A percentile compares a stretch with the other conserved stretches of the same genome.
Conservation (phyloP, 805 yeast genomes). For the Starmerella asiatica region DNA sequence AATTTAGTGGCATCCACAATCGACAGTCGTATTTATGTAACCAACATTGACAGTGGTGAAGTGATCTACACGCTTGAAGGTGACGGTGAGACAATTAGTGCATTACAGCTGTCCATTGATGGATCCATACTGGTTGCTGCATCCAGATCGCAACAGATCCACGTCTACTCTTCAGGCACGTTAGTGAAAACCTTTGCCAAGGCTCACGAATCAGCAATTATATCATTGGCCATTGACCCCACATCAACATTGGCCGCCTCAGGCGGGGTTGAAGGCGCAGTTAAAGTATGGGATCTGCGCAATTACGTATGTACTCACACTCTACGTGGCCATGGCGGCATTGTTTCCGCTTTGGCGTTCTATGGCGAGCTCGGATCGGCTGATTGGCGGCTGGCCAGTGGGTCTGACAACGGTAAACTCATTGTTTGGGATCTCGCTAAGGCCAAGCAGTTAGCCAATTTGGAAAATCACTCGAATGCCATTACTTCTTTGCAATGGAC, state of each 20-base stretch:
- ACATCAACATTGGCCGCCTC: conserved; percentile 80
- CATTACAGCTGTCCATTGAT: conserved; percentile 63
- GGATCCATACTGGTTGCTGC: conserved; percentile 55
- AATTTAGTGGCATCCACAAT: conserved; percentile 62
- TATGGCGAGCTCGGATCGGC: conserved; percentile 50
- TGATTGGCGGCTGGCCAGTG: conserved; percentile 67
- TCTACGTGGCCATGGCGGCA: conserved; percentile 84
- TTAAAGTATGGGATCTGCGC: conserved; percentile 82
- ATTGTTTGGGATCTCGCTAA: conserved; percentile 54
- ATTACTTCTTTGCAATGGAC: conserved; percentile 71
- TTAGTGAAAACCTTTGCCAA: conserved; percentile 21
- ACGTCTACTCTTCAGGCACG: conserved; percentile 34
- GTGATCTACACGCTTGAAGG: conserved; percentile 55
- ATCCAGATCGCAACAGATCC: conserved; percentile 72
- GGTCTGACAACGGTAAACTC: conserved; percentile 46
- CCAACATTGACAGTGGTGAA: conserved; percentile 47
- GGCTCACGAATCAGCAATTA: conserved; percentile 59
- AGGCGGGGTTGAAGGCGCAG: conserved; percentile 90
- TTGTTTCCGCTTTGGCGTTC: conserved; percentile 63
- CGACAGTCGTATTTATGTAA: conserved; percentile 59
- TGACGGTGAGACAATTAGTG: conserved; percentile 71
- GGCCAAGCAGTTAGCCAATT: conserved; percentile 49
- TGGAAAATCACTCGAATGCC: conserved; percentile 67
- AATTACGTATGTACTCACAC: conserved; percentile 82
- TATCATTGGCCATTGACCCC: conserved; percentile 59